Evolutionary conservation across 768 basidiomycete genomes (phyloP).

Genomic region (Pulveroboletus ravenelii): DNA sequence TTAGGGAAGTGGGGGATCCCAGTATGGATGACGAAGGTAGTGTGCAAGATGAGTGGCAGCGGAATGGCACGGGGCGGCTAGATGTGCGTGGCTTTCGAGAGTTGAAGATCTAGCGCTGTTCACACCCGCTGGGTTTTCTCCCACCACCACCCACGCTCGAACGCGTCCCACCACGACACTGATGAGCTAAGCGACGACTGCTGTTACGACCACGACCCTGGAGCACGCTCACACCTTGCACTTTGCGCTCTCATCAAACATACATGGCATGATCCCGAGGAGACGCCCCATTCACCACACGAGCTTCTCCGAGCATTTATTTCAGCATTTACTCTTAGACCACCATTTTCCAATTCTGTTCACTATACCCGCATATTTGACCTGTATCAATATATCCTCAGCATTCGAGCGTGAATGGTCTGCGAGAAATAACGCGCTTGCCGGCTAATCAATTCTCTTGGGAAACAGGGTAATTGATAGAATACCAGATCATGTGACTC

Average conservation of each 20-base stretch:
- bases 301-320: constrained; percentile 17
- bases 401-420: neutral
- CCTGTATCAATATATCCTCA: constrained; percentile 22
- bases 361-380: constrained; percentile 26
- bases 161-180: constrained; percentile 2
- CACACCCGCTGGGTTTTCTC: neutral
- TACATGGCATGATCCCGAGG: constrained; percentile 4
- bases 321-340: constrained; percentile 26
- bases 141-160: neutral
- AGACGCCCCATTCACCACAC: constrained; percentile 1
- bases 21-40: constrained; percentile 32
- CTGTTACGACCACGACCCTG: constrained; percentile 6
- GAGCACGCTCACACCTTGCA: constrained; percentile 1
- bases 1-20: constrained; percentile 20
- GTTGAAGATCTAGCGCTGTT: constrained; percentile 52
- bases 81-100: constrained; percentile 78
- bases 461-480: constrained; percentile 2
- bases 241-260: constrained; percentile 6
- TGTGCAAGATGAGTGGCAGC: constrained; percentile 49
- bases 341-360: constrained; percentile 16
- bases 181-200: constrained; percentile 8
- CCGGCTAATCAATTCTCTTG: neutral
- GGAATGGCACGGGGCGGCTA: constrained; percentile 65
- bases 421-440: neutral
- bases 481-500: constrained; percentile 11